Base-by-base conservation (phyloP, 2,329 filamentous ascomycete species). In the Verticillium klebahnii region DNA sequence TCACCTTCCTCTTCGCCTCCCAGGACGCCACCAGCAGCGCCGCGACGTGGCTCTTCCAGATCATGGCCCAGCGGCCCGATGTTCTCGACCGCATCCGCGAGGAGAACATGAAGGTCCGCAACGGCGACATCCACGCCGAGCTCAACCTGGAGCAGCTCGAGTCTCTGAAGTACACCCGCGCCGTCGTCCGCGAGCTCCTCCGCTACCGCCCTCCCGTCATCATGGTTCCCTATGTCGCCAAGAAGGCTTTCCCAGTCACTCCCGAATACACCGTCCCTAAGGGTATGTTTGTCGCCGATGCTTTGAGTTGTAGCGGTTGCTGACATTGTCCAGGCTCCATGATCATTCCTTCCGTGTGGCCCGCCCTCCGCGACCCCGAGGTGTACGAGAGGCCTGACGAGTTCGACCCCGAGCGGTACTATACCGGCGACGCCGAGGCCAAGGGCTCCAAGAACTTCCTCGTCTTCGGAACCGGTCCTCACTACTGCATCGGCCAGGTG, bases 1-100 rank as follows among this genome's bases (percentile, higher is more conserved):
- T 97, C 80, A 96, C 94, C 58, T 97, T 98, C 82, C 84, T 98
- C 64, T 98, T 98, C 77, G 94, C 95, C 64, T 97, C 93, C 3
- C 95, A 98, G 78, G 95, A 99, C 75, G 95, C 95, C 67, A 97
- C 95, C 65, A 95, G 90, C 78, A 96, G 92, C 71, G 94, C 95
- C 64, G 88, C 86, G 70, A 97, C 93, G 60, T 98, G 95, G 93
- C 80, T 98, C 66, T 97, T 97, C 84, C 95, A 99, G 80, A 85
- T 92, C 71, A 89, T 92, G 80, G 93, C 95, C 56, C 92, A 98
- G 78, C 89, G 93, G 66, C 94, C 94, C n/a, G 94, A 98, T 63
- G 83, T 96, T 60, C 83, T 98, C 60, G 91, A 94, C 72, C 92
- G 92, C 69, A 86, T 99, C 61, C 91, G 94, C 56, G 93, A 96